Conservation (phyloP, 352 stramenopile genomes). For the Elongisporangium undulatum region DNA sequence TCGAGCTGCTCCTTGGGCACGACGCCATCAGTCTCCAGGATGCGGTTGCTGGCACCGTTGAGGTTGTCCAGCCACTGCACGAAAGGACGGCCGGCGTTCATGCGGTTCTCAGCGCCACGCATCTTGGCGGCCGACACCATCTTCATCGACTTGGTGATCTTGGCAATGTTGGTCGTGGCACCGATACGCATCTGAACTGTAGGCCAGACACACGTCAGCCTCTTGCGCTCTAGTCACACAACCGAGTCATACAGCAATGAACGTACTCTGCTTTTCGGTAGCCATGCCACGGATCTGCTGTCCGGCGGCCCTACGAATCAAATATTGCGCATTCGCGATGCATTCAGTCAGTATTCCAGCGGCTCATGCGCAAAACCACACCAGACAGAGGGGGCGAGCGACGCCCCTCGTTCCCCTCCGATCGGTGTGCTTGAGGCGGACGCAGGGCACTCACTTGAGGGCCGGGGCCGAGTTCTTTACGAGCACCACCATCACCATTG, state of each 20-base stretch:
- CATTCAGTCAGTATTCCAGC: background rate
- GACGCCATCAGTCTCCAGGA: constrained; percentile 87
- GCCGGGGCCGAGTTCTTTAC: constrained; percentile 40
- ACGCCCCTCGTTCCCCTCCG: background rate
- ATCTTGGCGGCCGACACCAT: constrained; percentile 99
- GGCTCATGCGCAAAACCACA: constrained; percentile 2
- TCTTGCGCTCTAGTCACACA: background rate
- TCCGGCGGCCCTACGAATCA: constrained; percentile 39
- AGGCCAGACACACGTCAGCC: background rate
- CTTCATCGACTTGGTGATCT: constrained; percentile 99
- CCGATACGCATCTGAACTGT: constrained; percentile 94
- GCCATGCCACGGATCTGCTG: constrained; percentile 94
- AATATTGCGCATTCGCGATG: background rate
- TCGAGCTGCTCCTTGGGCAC: constrained; percentile 81
- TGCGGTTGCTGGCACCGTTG: constrained; percentile 52
- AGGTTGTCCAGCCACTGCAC: constrained; percentile 82
- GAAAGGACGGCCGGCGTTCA: constrained; percentile 85
- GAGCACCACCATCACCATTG: constrained; percentile 46
- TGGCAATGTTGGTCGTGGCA: constrained; percentile 98
- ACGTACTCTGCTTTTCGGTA: constrained; percentile 97
- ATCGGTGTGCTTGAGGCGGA: background rate
- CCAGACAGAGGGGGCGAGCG: background rate
- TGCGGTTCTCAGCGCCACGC: constrained; percentile 93
- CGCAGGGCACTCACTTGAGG: constrained; percentile 38
- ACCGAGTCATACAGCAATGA: background rate